phyloP scores from a whole-genome alignment of 257 asterid species.

The Eucommia ulmoides region DNA sequence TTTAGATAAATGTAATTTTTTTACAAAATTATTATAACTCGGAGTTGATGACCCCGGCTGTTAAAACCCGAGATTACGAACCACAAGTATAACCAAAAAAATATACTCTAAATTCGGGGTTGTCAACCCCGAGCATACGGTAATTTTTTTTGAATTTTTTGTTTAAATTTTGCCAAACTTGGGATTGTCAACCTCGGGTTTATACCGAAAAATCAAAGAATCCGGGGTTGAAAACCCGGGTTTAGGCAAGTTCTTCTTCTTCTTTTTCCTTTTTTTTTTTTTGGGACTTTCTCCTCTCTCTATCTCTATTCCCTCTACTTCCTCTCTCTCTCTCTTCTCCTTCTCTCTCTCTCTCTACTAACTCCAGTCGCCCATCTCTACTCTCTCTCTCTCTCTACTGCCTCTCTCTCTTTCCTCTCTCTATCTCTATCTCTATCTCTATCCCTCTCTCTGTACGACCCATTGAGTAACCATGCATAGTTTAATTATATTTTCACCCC shows the following conservation, averaged over 20 bases:
- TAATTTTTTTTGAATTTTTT: too few species aligned
- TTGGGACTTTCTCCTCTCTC: background rate
- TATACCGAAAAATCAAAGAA: background rate
- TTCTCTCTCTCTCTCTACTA: background rate
- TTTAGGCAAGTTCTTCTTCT: too few species aligned
- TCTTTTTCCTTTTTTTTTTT: too few species aligned
- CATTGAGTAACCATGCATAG: too few species aligned
- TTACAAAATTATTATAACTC: too few species aligned
- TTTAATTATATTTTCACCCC: too few species aligned
- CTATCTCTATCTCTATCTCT: background rate
- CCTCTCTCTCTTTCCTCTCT: background rate
- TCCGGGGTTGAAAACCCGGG: background rate
- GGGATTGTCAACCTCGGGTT: background rate
- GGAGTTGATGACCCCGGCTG: too few species aligned
- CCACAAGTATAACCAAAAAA: too few species aligned
- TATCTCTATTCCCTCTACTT: background rate
- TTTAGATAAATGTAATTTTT: too few species aligned
- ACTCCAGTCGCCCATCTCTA: background rate
- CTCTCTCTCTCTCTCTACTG: background rate
- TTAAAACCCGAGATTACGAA: too few species aligned
- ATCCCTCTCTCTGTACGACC: background rate
- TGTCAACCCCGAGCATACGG: background rate
- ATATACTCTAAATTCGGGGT: too few species aligned
- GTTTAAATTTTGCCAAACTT: background rate
- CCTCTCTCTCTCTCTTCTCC: background rate